Evolutionary conservation across 331 rosid species (phyloP), one percentile per base, ranked within the genome.

Genomic region (Rosa hybrid): DNA sequence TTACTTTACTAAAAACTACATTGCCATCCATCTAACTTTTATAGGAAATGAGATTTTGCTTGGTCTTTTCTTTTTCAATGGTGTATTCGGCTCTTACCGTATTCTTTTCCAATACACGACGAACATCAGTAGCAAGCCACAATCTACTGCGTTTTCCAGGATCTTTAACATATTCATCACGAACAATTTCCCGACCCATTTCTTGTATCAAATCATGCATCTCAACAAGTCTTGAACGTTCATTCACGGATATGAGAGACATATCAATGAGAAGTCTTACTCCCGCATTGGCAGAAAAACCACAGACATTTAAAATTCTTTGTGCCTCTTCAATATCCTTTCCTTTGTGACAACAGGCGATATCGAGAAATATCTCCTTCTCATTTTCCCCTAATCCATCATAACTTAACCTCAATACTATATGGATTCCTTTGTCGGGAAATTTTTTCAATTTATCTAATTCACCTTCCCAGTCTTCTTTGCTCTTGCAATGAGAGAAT

Each of bases 281-380:
- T 1, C 56, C 56, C 2, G 14, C 49, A 14, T 59, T 34, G 2
- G 34, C 34, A 30, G 3, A 30, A 1, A 30, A 30, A 30, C 34
- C 34, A 30, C 3, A 30, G 34, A 1, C 34, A 30, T 30, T 0
- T 30, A 30, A 30, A 2, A 30, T 30, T 30, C 34, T 30, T 30
- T 30, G 1, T 30, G 34, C 34, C 3, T 30, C 3, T 1, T 30
- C 34, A 1, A 30, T 30, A 1, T 1, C 0, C 34, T 30, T 1
- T 30, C 34, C 34, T 30, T 76, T 63, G 13, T 64, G 51, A 6
- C 0, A 67, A 65, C 74, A 77, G 0, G 80, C 80, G 10, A 77
- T 77, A 63, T 77, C 73, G 0, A 77, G 74, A 49, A 65, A 77
- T 34, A 87, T 79, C 3, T 78, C 49, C 78, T 1, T 48, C 17